Evolutionary conservation across 768 basidiomycete genomes (phyloP).

Genomic region (Rhodotorula diobovata): DNA sequence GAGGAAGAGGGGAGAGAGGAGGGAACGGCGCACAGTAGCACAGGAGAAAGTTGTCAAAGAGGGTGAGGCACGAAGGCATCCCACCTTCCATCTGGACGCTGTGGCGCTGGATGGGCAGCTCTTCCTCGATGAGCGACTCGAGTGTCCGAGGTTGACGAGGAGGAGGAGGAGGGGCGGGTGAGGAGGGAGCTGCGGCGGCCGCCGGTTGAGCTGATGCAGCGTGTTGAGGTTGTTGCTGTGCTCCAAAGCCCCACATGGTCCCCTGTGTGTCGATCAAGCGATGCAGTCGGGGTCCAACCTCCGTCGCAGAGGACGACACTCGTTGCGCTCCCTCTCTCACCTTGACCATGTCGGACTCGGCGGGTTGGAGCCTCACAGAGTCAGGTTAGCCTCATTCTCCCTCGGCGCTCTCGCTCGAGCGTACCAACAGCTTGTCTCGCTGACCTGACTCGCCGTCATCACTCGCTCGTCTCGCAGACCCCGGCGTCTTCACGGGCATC

Average conservation of each 20-base stretch:
- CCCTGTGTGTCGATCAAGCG: neutral
- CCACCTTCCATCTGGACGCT: slow-evolving; percentile 42
- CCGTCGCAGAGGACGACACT: neutral
- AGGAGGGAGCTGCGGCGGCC: neutral
- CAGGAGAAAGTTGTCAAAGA: slow-evolving; percentile 49
- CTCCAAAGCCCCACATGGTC: slow-evolving; percentile 2
- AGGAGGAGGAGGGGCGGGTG: neutral
- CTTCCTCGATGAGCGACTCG: slow-evolving; percentile 39
- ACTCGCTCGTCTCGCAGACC: slow-evolving; percentile 20
- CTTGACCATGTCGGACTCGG: neutral
- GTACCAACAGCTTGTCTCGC: neutral
- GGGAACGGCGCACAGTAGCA: slow-evolving; percentile 47
- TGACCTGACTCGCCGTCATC: neutral
- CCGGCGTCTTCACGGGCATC: slow-evolving; percentile 59
- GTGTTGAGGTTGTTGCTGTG: neutral
- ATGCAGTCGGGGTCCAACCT: neutral
- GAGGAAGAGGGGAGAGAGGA: neutral
- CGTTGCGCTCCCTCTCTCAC: neutral
- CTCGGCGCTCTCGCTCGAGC: fast-evolving
- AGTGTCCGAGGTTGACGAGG: slow-evolving; percentile 22
- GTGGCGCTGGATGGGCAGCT: slow-evolving; percentile 41
- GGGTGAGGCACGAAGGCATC: slow-evolving; percentile 40
- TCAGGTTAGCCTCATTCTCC: neutral
- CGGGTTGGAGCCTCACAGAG: slow-evolving; percentile 21
- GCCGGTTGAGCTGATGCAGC: neutral